These are phyloP conservation scores for Penicillium thymicola DNA, from an alignment of 2,329 filamentous ascomycete species.

Conservation along the genomic window DNA sequence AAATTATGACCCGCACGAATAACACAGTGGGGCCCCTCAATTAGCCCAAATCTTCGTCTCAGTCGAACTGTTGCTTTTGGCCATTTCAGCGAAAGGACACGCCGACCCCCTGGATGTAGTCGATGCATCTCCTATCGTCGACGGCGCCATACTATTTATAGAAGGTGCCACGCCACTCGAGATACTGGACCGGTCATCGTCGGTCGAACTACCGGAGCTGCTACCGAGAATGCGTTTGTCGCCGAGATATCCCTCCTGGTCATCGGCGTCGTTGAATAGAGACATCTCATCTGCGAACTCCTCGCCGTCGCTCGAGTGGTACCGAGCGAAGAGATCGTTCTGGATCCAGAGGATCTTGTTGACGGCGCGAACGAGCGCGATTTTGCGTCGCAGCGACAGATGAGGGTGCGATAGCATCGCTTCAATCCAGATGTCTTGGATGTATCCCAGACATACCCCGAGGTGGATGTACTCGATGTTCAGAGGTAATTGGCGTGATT, in stretches of 20 bases:
- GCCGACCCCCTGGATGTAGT: slow-evolving; percentile 11
- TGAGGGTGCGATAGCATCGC: slow-evolving; percentile 70
- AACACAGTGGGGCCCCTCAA: slow-evolving; percentile 1
- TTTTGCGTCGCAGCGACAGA: slow-evolving; percentile 65
- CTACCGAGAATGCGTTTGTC: slow-evolving; percentile 55
- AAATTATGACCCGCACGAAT: not conserved
- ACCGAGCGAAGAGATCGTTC: slow-evolving; percentile 81
- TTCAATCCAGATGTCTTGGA: slow-evolving; percentile 74
- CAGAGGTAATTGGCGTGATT: slow-evolving; percentile 66
- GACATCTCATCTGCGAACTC: slow-evolving; percentile 52
- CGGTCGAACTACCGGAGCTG: slow-evolving; percentile 27
- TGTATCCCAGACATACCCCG: slow-evolving; percentile 67
- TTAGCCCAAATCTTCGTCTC: slow-evolving; percentile 34
- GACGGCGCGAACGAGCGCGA: slow-evolving; percentile 69
- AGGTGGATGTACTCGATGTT: slow-evolving; percentile 81
- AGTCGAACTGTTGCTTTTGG: slow-evolving; percentile 15
- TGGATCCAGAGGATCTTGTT: slow-evolving; percentile 85
- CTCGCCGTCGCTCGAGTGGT: slow-evolving; percentile 68
- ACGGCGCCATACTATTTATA: slow-evolving; percentile 13
- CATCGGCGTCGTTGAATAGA: slow-evolving; percentile 42
- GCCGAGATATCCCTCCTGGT: slow-evolving; percentile 63
- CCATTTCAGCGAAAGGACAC: slow-evolving; percentile 33
- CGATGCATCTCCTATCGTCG: not conserved
- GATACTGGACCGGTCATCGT: slow-evolving; percentile 33
- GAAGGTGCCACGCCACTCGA: slow-evolving; percentile 21